Evolutionary conservation across 805 yeast species (phyloP).

Genomic region (Nakazawaea molendinolei): DNA sequence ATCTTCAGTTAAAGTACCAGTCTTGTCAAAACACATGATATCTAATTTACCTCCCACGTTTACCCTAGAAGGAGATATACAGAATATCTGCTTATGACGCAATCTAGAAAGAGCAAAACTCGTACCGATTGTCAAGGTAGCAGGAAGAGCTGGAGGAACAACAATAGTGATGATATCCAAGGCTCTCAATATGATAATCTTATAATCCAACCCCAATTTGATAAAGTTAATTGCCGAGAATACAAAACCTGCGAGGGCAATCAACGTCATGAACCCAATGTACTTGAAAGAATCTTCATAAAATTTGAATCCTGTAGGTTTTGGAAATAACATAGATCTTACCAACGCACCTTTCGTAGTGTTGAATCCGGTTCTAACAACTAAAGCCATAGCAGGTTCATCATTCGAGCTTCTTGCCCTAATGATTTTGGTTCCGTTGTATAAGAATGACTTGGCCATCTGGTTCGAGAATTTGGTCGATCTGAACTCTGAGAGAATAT

Average conservation of each 20-base stretch:
- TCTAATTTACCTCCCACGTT: constrained; percentile 96
- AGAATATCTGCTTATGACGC: constrained; percentile 63
- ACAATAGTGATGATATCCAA: constrained; percentile 92
- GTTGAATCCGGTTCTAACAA: constrained; percentile 82
- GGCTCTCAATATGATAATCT: constrained; percentile 77
- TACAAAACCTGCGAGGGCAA: constrained; percentile 80
- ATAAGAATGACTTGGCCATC: constrained; percentile 72
- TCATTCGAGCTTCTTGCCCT: constrained; percentile 70
- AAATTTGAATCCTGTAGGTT: constrained; percentile 88
- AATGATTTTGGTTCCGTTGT: constrained; percentile 84
- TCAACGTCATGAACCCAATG: constrained; percentile 86
- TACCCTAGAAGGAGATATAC: constrained; percentile 91
- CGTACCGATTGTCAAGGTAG: constrained; percentile 94
- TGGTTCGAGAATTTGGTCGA: constrained; percentile 50
- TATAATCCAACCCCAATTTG: constrained; percentile 61
- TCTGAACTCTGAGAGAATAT: constrained; percentile 48
- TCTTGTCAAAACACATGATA: constrained; percentile 88
- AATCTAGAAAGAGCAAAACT: constrained; percentile 82
- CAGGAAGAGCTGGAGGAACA: constrained; percentile 98
- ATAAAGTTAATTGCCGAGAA: constrained; percentile 81
- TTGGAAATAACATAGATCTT: constrained; percentile 95
- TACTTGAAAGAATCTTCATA: constrained; percentile 93
- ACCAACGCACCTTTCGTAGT: constrained; percentile 94
- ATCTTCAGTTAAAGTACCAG: constrained; percentile 96
- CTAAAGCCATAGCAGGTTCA: constrained; percentile 82